These are phyloP conservation scores for Fragaria iinumae DNA, from an alignment of 306 rosid species.

Conservation along the genomic window DNA sequence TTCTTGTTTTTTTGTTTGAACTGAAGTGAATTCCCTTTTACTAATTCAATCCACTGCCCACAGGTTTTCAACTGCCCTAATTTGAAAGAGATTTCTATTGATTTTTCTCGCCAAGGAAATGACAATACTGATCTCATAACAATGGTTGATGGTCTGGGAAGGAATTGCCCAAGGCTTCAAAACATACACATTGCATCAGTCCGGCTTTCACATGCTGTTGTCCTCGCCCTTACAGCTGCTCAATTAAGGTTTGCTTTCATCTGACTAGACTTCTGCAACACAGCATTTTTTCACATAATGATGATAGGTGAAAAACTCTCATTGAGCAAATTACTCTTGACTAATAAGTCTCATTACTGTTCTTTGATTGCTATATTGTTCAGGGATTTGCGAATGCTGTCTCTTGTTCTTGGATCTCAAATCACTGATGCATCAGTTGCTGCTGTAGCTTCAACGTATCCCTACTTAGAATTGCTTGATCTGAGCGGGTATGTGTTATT, in stretches of 20 bases:
- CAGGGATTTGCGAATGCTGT: slow-evolving; percentile 87
- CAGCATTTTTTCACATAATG: neutral
- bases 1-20: neutral
- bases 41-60: slow-evolving; percentile 15
- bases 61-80: slow-evolving; percentile 88
- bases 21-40: slow-evolving; percentile 11
- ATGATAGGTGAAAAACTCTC: neutral
- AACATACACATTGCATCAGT: slow-evolving; percentile 88
- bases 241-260: slow-evolving; percentile 67
- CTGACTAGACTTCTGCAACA: neutral
- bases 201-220: slow-evolving; percentile 77
- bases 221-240: slow-evolving; percentile 87
- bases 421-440: slow-evolving; percentile 98
- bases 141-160: slow-evolving; percentile 68
- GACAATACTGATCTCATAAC: slow-evolving; percentile 66
- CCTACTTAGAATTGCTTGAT: slow-evolving; percentile 79
- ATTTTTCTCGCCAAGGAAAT: slow-evolving; percentile 65
- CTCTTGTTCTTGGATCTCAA: slow-evolving; percentile 95
- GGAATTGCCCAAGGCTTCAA: slow-evolving; percentile 75
- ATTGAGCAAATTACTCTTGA: slow-evolving; percentile 9
- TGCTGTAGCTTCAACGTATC: slow-evolving; percentile 84
- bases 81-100: slow-evolving; percentile 81
- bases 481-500: slow-evolving; percentile 78
- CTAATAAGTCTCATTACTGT: slow-evolving; percentile 23
- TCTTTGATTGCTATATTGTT: slow-evolving; percentile 23